Conservation (phyloP, 2,329 filamentous ascomycete species). For the Aspergillus clavatus region DNA sequence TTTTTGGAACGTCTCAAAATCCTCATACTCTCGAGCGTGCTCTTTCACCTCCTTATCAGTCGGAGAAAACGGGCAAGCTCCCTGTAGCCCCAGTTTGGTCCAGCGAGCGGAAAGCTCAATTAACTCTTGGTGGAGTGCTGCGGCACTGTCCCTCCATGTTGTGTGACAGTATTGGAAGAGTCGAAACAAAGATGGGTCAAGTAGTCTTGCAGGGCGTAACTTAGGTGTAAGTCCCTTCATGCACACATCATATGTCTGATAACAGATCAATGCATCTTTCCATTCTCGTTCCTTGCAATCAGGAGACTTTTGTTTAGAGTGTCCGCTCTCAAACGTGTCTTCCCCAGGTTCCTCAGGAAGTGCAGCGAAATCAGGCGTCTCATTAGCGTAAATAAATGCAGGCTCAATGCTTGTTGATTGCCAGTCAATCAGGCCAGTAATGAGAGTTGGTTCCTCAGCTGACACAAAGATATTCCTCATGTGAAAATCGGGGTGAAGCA, state of each 20-base stretch:
- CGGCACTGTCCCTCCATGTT: slow-evolving; percentile 25
- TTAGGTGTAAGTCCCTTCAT: slow-evolving; percentile 22
- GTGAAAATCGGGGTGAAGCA: slow-evolving; percentile 30
- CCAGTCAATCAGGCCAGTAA: slow-evolving; percentile 34
- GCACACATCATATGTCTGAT: slow-evolving; percentile 27
- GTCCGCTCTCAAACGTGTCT: slow-evolving; percentile 11
- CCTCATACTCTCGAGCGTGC: slow-evolving; percentile 26
- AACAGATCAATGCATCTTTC: slow-evolving; percentile 26
- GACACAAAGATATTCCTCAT: slow-evolving; percentile 34
- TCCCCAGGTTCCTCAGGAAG: slow-evolving; percentile 10
- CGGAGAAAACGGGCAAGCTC: slow-evolving; percentile 22
- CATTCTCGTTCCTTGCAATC: slow-evolving; percentile 9
- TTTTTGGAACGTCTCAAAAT: slow-evolving; percentile 26
- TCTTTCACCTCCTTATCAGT: slow-evolving; percentile 22
- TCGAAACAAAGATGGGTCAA: slow-evolving; percentile 26
- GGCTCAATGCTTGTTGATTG: slow-evolving; percentile 30
- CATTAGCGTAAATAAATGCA: slow-evolving; percentile 27
- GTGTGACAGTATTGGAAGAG: slow-evolving; percentile 30
- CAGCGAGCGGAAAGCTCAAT: slow-evolving; percentile 26
- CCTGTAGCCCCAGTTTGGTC: slow-evolving; percentile 22
- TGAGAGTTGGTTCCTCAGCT: slow-evolving; percentile 22
- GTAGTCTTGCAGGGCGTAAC: slow-evolving; percentile 20
- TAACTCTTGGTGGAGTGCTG: slow-evolving; percentile 28
- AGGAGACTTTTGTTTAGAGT: slow-evolving; percentile 4
- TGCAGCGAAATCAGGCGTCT: slow-evolving; percentile 26